These are phyloP conservation scores for Cryptococcus sp. DNA, from an alignment of 1,284 basidiomycete species.

Conservation along the genomic window DNA sequence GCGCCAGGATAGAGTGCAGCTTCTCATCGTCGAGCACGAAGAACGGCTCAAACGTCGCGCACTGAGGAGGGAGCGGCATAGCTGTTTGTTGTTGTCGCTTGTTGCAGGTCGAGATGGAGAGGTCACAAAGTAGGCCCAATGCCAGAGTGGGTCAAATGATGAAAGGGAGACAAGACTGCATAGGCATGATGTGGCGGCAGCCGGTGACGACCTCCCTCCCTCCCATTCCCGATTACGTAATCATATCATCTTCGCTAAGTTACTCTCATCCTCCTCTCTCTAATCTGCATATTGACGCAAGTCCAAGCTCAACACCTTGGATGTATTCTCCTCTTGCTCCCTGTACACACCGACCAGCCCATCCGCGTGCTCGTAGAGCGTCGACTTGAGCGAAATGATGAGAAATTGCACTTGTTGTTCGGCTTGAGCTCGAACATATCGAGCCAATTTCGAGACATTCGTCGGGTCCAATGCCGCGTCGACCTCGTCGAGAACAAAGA, in stretches of 20 bases:
- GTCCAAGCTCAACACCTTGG: constrained; percentile 79
- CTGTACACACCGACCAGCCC: constrained; percentile 90
- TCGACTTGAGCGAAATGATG: constrained; percentile 79
- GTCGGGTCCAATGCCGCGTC: constrained; percentile 88
- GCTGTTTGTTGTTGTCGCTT: no score
- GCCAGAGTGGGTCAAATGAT: no score
- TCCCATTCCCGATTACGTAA: no score
- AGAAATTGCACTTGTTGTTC: constrained; percentile 75
- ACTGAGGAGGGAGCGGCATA: constrained; percentile 30
- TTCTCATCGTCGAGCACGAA: constrained; percentile 61
- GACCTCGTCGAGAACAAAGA: constrained; percentile 92
- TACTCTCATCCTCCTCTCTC: neutral
- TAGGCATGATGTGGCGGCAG: no score
- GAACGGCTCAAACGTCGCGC: constrained; percentile 54
- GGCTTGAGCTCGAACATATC: constrained; percentile 77
- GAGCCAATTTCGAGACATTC: constrained; percentile 87
- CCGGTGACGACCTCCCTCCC: no score
- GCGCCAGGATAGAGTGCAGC: constrained; percentile 64
- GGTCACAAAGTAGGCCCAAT: no score
- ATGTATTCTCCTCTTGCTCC: constrained; percentile 88
- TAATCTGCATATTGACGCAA: constrained; percentile 19
- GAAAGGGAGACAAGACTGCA: no score
- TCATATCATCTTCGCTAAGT: no score
- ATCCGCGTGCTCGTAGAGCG: constrained; percentile 75
- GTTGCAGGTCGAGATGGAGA: no score